Percentiles rank a stretch among this genome's conserved stretches.
Conservation (phyloP, 83 land plant species). For the Isoetes engelmannii region DNA sequence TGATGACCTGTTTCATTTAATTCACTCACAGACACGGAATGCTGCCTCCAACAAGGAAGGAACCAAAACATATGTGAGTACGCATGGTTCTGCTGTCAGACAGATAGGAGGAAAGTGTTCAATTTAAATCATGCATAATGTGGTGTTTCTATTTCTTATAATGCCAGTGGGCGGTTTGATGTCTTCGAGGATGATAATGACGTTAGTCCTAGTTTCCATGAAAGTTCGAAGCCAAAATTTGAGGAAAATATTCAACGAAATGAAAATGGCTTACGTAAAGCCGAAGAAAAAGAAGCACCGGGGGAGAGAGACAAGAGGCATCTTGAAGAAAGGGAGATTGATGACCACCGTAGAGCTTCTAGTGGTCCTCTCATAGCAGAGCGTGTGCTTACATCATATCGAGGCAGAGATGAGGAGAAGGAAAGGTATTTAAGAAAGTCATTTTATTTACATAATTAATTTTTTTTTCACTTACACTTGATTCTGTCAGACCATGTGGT, state of each 20-base stretch:
- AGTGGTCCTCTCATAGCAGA: slow-evolving; percentile 19
- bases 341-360: slow-evolving; percentile 7
- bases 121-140: background rate
- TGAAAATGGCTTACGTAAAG: slow-evolving; percentile 8
- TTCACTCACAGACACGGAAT: background rate
- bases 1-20: background rate
- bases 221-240: slow-evolving; percentile 1
- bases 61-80: background rate
- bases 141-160: background rate
- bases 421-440: background rate
- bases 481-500: too few relatives aligned
- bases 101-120: background rate
- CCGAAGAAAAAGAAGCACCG: slow-evolving; percentile 15
- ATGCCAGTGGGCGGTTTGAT: slow-evolving; percentile 27
- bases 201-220: slow-evolving; percentile 11
- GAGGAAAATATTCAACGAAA: slow-evolving; percentile 16
- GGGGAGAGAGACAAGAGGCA: slow-evolving; percentile 14
- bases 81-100: background rate
- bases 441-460: too few relatives aligned
- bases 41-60: background rate
- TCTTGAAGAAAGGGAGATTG: slow-evolving; percentile 17
- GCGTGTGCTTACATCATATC: background rate
- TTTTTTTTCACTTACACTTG: too few relatives aligned
- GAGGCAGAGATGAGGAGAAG: slow-evolving; percentile 11
- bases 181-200: slow-evolving; percentile 27